phyloP scores from a whole-genome alignment of 306 rosid species.

The Cucurbita argyrosperma region DNA sequence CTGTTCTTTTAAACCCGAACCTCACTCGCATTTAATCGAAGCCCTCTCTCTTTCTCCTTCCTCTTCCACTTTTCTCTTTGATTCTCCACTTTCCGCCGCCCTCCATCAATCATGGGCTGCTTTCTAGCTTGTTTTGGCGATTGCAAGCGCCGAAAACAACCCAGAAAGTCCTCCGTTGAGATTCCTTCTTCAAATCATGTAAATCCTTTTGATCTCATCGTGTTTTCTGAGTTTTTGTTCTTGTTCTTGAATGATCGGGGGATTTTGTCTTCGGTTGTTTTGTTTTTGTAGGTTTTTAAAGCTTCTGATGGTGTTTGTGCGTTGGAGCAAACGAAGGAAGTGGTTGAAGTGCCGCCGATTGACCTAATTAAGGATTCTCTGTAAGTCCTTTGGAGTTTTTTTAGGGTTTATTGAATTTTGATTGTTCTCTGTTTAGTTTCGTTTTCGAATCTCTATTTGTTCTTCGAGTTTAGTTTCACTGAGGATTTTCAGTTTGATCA shows the following conservation, averaged over 20 bases:
- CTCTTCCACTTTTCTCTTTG: neutral
- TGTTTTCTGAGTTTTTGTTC: neutral
- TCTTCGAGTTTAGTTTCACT: neutral
- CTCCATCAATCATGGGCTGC: conserved; percentile 14
- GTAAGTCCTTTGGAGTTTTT: conserved; percentile 23
- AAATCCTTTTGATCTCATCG: neutral
- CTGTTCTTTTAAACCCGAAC: neutral
- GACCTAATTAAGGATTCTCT: conserved; percentile 14
- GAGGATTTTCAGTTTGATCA: neutral
- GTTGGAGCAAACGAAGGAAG: conserved; percentile 11
- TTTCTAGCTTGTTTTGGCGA: conserved; percentile 31
- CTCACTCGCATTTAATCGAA: neutral
- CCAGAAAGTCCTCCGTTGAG: neutral
- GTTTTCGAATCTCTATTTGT: neutral
- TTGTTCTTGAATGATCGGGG: neutral
- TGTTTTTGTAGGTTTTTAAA: conserved; percentile 15
- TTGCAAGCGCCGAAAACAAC: conserved; percentile 25
- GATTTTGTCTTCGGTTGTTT: neutral
- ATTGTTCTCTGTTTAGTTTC: neutral
- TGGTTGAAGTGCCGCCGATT: conserved; percentile 10
- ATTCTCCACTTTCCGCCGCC: neutral
- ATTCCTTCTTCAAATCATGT: conserved; percentile 10
- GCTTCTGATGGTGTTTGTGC: conserved; percentile 16
- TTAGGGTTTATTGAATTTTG: neutral
- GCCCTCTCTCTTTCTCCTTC: neutral